Base-by-base conservation (phyloP, 805 yeast species). In the Saturnispora dispora region DNA sequence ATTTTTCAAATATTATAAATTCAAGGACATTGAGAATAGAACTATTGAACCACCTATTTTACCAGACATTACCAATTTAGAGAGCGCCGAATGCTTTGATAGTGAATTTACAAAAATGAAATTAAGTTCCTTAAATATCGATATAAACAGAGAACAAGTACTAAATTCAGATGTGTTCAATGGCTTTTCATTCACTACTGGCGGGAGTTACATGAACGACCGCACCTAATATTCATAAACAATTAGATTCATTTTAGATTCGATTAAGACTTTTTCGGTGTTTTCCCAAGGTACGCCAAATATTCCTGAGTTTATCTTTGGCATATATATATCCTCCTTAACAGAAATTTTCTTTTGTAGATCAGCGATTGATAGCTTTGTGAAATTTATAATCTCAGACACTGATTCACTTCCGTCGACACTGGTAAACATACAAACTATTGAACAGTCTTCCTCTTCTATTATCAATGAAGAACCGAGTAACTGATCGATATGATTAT, bases 341-440 rank as follows among this genome's bases (percentile, higher is more conserved):
- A 48, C 49, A 28, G 52, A 45, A 37, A 77, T 51, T 57, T 79
- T 79, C 1, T 37, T 45, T 18, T 61, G 57, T 54, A 85, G 62
- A 58, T 80, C 78, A 0, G 54, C 48, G 56, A 85, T 58, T 1
- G 88, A 81, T 2, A 43, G 45, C 35, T 63, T 62, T 0, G 95
- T 87, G 55, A 75, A 64, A 3, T 62, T 52, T 1, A 79, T 72
- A 39, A 86, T 83, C 3, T 72, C 73, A 8, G 41, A 37, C 5
- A 37, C 41, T 10, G 41, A 20, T 0, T 76, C 72, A 0, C 70
- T 51, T 1, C 82, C 84, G 45, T 71, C 71, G 25, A 74, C 68
- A 58, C 87, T 81, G 1, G 95, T 87, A 66, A 88, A 88, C 7
- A 88, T 67, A 60, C 96, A 86, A 0, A 83, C 90, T 25, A 85